Conservation (phyloP, 495 filamentous ascomycete species). For the Hypoxylon cercidicola region DNA sequence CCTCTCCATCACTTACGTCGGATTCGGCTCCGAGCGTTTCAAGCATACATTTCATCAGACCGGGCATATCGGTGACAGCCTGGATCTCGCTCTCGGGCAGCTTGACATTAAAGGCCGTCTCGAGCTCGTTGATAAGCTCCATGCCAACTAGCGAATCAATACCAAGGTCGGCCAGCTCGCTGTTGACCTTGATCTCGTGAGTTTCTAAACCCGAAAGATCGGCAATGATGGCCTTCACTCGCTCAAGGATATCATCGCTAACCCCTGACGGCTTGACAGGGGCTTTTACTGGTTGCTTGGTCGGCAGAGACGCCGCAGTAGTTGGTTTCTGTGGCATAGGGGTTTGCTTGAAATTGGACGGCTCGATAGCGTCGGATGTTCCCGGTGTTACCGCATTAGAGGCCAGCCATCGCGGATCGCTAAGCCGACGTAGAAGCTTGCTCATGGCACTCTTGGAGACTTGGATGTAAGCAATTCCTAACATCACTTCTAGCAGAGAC, state of each 20-base stretch:
- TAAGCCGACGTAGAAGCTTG: conserved; percentile 5
- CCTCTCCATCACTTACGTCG: conserved; percentile 1
- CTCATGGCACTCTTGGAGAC: conserved; percentile 48
- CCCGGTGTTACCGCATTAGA: not conserved
- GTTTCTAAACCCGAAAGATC: conserved; percentile 53
- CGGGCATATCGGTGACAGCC: conserved; percentile 43
- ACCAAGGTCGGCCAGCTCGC: conserved; percentile 58
- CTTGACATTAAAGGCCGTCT: conserved; percentile 49
- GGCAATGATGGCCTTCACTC: conserved; percentile 1
- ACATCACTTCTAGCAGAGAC: conserved; percentile 54
- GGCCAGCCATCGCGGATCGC: conserved; percentile 7
- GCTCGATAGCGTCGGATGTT: not conserved
- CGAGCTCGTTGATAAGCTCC: conserved; percentile 54
- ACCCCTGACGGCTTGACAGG: not conserved
- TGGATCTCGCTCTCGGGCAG: conserved; percentile 46
- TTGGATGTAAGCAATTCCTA: conserved; percentile 58
- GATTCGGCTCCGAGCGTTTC: not conserved
- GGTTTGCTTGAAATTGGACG: not conserved
- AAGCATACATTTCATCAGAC: conserved; percentile 40
- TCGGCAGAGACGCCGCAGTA: not conserved
- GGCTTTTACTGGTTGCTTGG: not conserved
- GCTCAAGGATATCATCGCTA: conserved; percentile 2
- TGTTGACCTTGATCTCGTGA: conserved; percentile 52
- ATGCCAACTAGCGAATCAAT: conserved; percentile 67
- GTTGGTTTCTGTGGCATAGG: not conserved